Conservation (phyloP, 352 stramenopile genomes). For the Pythium aristosporum region DNA sequence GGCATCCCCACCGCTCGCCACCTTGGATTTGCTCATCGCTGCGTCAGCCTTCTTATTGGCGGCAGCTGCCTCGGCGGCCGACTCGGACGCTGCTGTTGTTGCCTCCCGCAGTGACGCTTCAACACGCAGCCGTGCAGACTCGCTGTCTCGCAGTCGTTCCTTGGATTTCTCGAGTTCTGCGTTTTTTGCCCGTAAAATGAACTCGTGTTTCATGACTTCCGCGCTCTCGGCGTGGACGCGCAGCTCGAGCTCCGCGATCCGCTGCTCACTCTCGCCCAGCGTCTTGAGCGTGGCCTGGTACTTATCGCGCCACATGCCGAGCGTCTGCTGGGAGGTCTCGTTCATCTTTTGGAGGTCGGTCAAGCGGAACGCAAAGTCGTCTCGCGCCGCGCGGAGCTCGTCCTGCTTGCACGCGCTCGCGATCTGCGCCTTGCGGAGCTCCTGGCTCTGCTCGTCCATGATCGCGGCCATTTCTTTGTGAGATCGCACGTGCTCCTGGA, state of each 20-base stretch:
- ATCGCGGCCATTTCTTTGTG: constrained; percentile 44
- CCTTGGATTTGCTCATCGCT: constrained; percentile 11
- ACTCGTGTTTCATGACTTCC: constrained; percentile 62
- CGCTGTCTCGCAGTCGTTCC: constrained; percentile 53
- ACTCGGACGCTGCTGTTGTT: constrained; percentile 29
- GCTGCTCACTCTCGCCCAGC: constrained; percentile 31
- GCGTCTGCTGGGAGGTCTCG: constrained; percentile 45
- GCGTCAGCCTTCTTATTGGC: constrained; percentile 23
- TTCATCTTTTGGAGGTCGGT: constrained; percentile 35
- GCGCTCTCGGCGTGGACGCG: constrained; percentile 40
- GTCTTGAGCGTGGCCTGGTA: constrained; percentile 43
- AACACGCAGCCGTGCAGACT: constrained; percentile 34
- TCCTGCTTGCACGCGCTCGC: constrained; percentile 39
- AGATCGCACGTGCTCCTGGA: constrained; percentile 52
- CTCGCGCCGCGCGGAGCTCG: constrained; percentile 37
- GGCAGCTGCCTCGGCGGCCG: constrained; percentile 28
- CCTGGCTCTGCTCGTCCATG: constrained; percentile 56
- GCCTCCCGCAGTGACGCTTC: constrained; percentile 34
- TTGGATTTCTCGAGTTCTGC: constrained; percentile 47
- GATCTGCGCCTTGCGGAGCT: constrained; percentile 54
- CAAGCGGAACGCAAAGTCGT: constrained; percentile 36
- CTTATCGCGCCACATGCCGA: constrained; percentile 52
- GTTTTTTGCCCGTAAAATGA: constrained; percentile 50
- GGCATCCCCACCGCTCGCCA: constrained; percentile 10
- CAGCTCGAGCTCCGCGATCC: constrained; percentile 45